phyloP scores from a whole-genome alignment of 2,329 filamentous ascomycete genomes.

The Pezicula carpinea region DNA sequence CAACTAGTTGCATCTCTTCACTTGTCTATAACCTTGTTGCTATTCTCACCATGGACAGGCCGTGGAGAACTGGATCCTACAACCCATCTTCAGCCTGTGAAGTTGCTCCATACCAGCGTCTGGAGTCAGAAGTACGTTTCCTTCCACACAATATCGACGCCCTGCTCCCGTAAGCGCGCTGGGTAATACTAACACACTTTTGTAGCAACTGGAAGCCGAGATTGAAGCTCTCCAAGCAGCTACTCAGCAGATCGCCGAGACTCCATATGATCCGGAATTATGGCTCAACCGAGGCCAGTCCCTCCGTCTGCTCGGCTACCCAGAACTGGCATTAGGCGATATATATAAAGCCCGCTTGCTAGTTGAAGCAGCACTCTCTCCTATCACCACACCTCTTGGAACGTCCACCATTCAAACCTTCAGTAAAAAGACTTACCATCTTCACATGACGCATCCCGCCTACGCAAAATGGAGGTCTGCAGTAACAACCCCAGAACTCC shows the following conservation, averaged over 20 bases:
- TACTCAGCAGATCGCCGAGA: slow-evolving; percentile 14
- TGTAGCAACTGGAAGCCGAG: slow-evolving; percentile 16
- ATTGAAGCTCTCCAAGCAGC: slow-evolving; percentile 13
- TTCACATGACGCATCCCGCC: slow-evolving; percentile 20
- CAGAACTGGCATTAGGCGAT: slow-evolving; percentile 28
- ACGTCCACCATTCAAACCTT: slow-evolving; percentile 23
- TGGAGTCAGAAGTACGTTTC: slow-evolving; percentile 20
- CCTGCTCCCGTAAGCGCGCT: not conserved
- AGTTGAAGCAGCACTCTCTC: slow-evolving; percentile 18
- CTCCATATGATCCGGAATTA: slow-evolving; percentile 23
- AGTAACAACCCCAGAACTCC: slow-evolving; percentile 18
- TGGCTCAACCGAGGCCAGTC: slow-evolving; percentile 22
- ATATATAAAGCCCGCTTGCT: slow-evolving; percentile 28
- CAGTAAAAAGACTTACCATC: slow-evolving; percentile 18
- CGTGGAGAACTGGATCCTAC: slow-evolving; percentile 17
- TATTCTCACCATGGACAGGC: slow-evolving; percentile 5
- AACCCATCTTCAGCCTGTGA: slow-evolving; percentile 20
- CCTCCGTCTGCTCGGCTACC: slow-evolving; percentile 24
- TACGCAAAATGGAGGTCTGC: slow-evolving; percentile 16
- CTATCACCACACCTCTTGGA: slow-evolving; percentile 14
- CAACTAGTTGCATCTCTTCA: too few species aligned
- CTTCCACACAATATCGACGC: slow-evolving; percentile 4
- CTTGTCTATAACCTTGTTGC: too few species aligned
- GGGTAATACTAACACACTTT: not conserved
- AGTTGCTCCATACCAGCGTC: slow-evolving; percentile 12